Evolutionary conservation across 108 stramenopile species (phyloP), one percentile per base, ranked within the genome.

Genomic region (Cylindrotheca closterium): DNA sequence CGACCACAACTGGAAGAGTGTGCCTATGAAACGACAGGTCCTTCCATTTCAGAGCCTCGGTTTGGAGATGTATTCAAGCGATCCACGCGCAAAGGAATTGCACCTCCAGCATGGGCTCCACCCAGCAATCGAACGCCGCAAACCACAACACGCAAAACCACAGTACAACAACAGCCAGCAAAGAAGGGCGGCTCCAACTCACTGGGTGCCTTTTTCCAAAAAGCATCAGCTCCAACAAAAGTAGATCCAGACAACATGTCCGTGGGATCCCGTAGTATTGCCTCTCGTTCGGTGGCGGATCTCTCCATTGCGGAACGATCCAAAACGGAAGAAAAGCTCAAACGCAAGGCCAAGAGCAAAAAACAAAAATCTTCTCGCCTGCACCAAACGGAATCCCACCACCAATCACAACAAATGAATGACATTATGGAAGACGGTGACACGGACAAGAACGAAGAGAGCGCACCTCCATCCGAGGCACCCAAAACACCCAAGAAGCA

Each of bases 1-100:
- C n/a, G 51, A 34, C 68, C 68, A 5, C 47, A 51, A 18, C 51
- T 69, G 4, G 68, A 69, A 45, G 68, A 69, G 30, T 60, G 58
- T 21, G 59, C 58, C 51, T 69, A 69, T 34, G 68, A 69, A 34
- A 67, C 65, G 2, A 57, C 54, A 18, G 48, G 33, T 19, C 23
- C 53, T 28, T 54, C 65, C 47, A 28, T 56, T 30, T 37, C 24
- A 30, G 32, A 67, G 37, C 65, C 65, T 28, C 65, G 65, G 0
- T 67, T 67, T 60, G 66, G 56, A 23, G 55, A 58, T 52, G 51
- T 25, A 15, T 25, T 8, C n/a, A 5, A 21, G 18, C 24, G 21
- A 25, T 52, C 51, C 15, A 21, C 21, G 5, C 5, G 24, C 51
- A 8, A 18, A n/a, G 21, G 51, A 18, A 21, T 25, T 21, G 23